Base-by-base conservation (phyloP, 164 flowering plant genomes). In the Stephania yunnanensis region DNA sequence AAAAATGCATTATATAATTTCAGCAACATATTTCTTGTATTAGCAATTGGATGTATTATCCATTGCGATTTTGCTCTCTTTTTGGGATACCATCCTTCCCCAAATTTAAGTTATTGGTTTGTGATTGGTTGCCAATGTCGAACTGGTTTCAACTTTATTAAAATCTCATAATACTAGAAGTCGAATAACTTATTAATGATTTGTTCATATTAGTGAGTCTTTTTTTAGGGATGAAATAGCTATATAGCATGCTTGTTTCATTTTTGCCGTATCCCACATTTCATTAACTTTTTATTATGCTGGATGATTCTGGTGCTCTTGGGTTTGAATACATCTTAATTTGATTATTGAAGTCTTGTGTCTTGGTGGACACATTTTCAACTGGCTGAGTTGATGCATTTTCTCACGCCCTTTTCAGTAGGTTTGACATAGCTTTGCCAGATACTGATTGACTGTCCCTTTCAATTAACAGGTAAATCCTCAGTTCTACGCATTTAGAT, bases 401-500 rank as follows among this genome's bases (percentile, higher is more conserved):
- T 8, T 11, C 55, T 15, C 9, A 9, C 55, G 9, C 11, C 55
- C 55, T 50, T 10, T 36, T 36, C 42, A 50, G 1, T 12, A 58
- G n/a, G 15, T 58, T 15, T 44, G 46, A 36, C 19, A 53, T 46
- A 19, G 19, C 45, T 45, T 7, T 10, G 22, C 17, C 13, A 22
- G 48, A 44, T 61, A 25, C 74, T 71, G 64, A 71, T 25, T 0
- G n/a, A n/a, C n/a, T n/a, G n/a, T n/a, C n/a, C 73, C 71, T 17
- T 71, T 68, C 79, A 76, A 79, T 71, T 81, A 66, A 11, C 91
- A 94, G 98, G 91, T 94, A 69, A 94, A 94, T 81, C 98, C 98
- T n/a, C 98, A 94, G 78, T 94, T 94, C 73, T 94, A 94, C 83
- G 96, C 97, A 76, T 92, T 96, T 84, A 87, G 98, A 85, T 96